Evolutionary conservation across 1,284 basidiomycete genomes (phyloP), one percentile per base, ranked within the genome.

Genomic region (Phellinidium pouzarii): DNA sequence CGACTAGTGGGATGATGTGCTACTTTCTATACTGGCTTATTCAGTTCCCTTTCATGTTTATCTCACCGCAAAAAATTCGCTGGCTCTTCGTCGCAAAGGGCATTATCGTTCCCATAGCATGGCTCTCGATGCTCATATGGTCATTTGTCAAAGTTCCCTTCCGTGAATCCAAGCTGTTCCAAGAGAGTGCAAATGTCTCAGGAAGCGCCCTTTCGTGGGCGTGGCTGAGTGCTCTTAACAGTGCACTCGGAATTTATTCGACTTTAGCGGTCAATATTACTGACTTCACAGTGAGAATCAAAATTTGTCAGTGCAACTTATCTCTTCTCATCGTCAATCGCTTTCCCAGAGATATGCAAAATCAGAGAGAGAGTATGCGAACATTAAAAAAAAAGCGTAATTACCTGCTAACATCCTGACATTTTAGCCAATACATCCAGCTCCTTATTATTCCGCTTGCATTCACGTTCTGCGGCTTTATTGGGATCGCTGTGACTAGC

Each of bases 11-110:
- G 7, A 76, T 87, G 65, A 77, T 87, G 68, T 88, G 82, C 62
- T 92, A 87, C 68, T 80, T 89, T 67, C 65, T 92, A 27, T 91
- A 82, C 70, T 91, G 87, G 87, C 66, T 84, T 19, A 69, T 85
- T 23, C 80, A 86, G 62, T 75, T 85, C 58, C 87, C 88, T 0
- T 78, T 90, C 64, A 76, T 87, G 70, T 71, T 91, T 48, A 71
- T 91, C 46, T 87, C 87, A 19, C 87, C 87, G 3, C 84, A 86
- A 59, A 78, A 76, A 58, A 82, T 91, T 44, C 78, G 82, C 44
- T 80, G 79, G 69, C 69, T 91, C 12, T 92, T 91, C 72, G 71
- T 81, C 46, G 68, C 74, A 57, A 88, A 90, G 67, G 78, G 79
- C 0, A 65, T 77, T 52, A 66, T 84, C 12, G 84, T 87, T 0